These are phyloP conservation scores for Neurospora sublineolata DNA, from an alignment of 495 filamentous ascomycete species.

Conservation along the genomic window DNA sequence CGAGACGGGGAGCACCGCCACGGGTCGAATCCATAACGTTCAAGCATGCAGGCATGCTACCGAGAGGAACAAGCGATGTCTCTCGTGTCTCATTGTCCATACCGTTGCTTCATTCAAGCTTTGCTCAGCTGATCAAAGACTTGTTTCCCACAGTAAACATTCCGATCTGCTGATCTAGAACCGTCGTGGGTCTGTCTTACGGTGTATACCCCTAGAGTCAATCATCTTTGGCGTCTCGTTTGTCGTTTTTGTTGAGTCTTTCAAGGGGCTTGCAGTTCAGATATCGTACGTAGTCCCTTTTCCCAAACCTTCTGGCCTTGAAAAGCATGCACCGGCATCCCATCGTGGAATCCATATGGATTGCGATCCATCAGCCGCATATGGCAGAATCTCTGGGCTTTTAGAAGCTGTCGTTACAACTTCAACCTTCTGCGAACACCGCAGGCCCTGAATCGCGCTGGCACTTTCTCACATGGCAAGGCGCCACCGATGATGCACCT, in stretches of 20 bases:
- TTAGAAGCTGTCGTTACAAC: not conserved
- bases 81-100: not conserved
- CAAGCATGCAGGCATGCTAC: not conserved
- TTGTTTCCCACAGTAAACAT: not conserved
- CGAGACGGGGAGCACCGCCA: not conserved
- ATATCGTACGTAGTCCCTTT: not conserved
- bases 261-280: not conserved
- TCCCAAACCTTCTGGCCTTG: not conserved
- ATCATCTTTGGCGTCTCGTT: not conserved
- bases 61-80: not conserved
- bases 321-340: not conserved
- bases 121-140: not conserved
- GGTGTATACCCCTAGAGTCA: not conserved
- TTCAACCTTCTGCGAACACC: not conserved
- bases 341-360: no score
- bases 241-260: not conserved
- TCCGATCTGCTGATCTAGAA: not conserved
- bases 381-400: not conserved
- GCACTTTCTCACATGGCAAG: not conserved
- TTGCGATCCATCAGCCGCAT: no score
- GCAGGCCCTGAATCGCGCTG: not conserved
- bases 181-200: not conserved
- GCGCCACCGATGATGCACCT: not conserved
- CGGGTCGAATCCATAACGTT: not conserved
- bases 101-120: not conserved